Evolutionary conservation across 2,329 filamentous ascomycete genomes (phyloP), one percentile per base, ranked within the genome.

Genomic region (Phaeosphaeriaceae sp.): DNA sequence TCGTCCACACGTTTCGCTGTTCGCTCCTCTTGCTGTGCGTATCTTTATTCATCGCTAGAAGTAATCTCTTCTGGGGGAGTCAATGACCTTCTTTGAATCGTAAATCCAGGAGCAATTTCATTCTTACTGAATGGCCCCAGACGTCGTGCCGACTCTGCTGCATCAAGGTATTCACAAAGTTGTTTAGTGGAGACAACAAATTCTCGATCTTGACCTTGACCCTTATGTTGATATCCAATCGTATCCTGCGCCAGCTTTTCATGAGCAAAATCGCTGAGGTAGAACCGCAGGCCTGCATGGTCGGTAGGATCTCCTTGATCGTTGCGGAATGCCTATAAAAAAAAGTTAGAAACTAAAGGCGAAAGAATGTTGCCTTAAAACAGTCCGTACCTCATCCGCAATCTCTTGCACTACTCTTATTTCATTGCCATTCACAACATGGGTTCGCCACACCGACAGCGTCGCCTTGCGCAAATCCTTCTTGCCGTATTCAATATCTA

Each of bases 1-100:
- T 23, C 21, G 17, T 37, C 50, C 29, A 41, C 35, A 42, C 54
- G 56, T 48, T 58, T 58, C 28, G 46, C 42, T 29, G 37, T 53
- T 49, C 46, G 58, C 45, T 54, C 37, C 52, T 58, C 58, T 46
- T 60, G 41, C 45, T 61, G 28, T 34, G 26, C 30, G 34, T 53
- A 60, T 29, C 28, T 45, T 33, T 44, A 56, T 51, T 63, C 52
- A 48, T 63, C 56, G 28, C 44, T 39, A 5, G 57, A 46, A 28
- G 9, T 17, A 28, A 61, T 56, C 37, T 47, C 28, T 44, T 61
- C 57, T 34, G 44, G 43, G 16, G 52, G 54, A 35, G 54, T 61
- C 43, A 48, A 35, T 23, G 43, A 52, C 36, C 49, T 34, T 49
- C 58, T 61, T 8, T 23, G n/a, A n/a, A n/a, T 23, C 21, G 4